A percentile compares a stretch with the other conserved stretches of the same genome.
Evolutionary conservation across 257 asterid species (phyloP).

Genomic region (Eucommia ulmoides): DNA sequence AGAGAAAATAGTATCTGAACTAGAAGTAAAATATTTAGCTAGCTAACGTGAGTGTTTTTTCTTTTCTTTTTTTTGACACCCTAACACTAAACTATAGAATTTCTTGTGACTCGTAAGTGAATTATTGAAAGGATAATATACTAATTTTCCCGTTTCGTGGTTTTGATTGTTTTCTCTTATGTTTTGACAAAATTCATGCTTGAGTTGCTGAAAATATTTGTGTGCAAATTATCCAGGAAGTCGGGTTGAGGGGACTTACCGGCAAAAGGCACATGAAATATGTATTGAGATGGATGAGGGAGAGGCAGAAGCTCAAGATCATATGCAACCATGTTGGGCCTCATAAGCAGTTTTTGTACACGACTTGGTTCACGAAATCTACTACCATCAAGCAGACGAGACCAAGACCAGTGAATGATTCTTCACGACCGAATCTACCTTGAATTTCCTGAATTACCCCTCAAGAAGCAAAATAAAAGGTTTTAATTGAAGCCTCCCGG

Average conservation of each 20-base stretch:
- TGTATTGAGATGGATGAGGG: slow-evolving; percentile 82
- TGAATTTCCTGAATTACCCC: slow-evolving; percentile 4
- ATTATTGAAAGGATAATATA: too few relatives aligned
- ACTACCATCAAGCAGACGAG: slow-evolving; percentile 21
- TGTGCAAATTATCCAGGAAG: slow-evolving; percentile 34
- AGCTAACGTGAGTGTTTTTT: too few relatives aligned
- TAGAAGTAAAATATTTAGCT: too few relatives aligned
- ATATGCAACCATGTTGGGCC: slow-evolving; percentile 79
- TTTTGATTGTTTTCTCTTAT: not conserved
- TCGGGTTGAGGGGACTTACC: slow-evolving; percentile 63
- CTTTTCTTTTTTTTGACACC: too few relatives aligned
- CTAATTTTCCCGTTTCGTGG: too few relatives aligned
- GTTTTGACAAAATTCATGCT: not conserved
- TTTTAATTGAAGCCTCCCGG: too few relatives aligned
- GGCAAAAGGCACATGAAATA: slow-evolving; percentile 82
- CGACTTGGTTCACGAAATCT: slow-evolving; percentile 80
- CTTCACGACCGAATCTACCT: slow-evolving; percentile 33
- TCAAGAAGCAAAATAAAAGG: too few relatives aligned
- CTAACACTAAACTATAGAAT: too few relatives aligned
- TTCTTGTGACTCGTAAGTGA: too few relatives aligned
- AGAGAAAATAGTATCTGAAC: too few relatives aligned
- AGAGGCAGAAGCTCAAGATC: slow-evolving; percentile 63
- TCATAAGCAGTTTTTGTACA: slow-evolving; percentile 53
- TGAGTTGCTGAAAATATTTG: not conserved
- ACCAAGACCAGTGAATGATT: slow-evolving; percentile 15